phyloP scores from a whole-genome alignment of 2,329 filamentous ascomycete genomes.

The Coniochaeta prunicola region DNA sequence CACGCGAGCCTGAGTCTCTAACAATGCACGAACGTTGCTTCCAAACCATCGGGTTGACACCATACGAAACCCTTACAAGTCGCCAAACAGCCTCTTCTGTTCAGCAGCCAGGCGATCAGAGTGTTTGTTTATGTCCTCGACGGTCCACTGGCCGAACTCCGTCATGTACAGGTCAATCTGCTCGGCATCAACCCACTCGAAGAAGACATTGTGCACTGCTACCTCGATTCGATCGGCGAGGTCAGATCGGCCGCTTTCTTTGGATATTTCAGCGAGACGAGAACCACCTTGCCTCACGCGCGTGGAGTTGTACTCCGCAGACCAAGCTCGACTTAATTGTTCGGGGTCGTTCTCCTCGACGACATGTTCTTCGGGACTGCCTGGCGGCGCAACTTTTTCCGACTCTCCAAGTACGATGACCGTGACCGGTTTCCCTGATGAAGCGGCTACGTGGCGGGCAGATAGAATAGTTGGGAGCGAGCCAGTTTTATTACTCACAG shows the following conservation, averaged over 20 bases:
- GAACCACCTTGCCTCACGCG: slow-evolving; percentile 14
- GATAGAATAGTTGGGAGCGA: slow-evolving; percentile 51
- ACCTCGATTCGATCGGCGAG: slow-evolving; percentile 13
- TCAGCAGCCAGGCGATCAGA: slow-evolving; percentile 28
- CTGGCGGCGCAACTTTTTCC: slow-evolving; percentile 52
- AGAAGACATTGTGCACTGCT: slow-evolving; percentile 43
- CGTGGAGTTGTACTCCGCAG: slow-evolving; percentile 13
- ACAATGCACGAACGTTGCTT: neutral
- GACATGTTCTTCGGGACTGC: slow-evolving; percentile 31
- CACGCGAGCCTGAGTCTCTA: no score
- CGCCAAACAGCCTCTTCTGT: slow-evolving; percentile 33
- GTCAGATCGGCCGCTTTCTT: slow-evolving; percentile 1
- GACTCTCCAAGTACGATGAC: slow-evolving; percentile 50
- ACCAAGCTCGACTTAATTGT: slow-evolving; percentile 46
- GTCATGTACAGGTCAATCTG: slow-evolving; percentile 48
- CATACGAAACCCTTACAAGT: slow-evolving; percentile 20
- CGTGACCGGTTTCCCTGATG: slow-evolving; percentile 20
- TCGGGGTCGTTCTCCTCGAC: slow-evolving; percentile 42
- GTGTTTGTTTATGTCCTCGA: slow-evolving; percentile 28
- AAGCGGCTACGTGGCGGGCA: slow-evolving; percentile 39
- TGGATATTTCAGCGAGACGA: slow-evolving; percentile 7
- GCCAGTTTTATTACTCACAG: slow-evolving; percentile 61
- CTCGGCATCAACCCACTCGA: slow-evolving; percentile 49
- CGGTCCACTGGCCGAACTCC: slow-evolving; percentile 39
- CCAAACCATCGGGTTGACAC: neutral